Percentiles rank a stretch among this genome's conserved stretches.
Evolutionary conservation across 2,329 filamentous ascomycete species (phyloP).

Genomic region (Ceratocystis destructans): DNA sequence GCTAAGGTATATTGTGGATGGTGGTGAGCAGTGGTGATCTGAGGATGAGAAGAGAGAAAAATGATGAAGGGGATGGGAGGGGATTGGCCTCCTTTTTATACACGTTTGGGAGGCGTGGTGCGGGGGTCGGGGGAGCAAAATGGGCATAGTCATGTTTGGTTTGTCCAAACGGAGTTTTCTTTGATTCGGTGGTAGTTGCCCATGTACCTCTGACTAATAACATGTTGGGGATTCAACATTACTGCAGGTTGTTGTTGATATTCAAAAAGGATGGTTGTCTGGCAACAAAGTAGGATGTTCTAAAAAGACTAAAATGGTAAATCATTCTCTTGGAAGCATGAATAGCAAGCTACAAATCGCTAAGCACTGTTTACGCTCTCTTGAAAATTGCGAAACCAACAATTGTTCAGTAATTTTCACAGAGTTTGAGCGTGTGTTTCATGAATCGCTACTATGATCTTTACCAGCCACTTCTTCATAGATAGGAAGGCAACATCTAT

Average conservation of each 20-base stretch:
- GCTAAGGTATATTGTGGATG: neutral
- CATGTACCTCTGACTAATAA: neutral
- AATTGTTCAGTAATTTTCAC: too few relatives aligned
- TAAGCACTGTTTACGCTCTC: neutral
- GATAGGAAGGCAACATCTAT: too few relatives aligned
- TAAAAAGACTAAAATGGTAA: neutral
- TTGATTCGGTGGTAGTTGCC: neutral
- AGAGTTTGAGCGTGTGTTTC: neutral
- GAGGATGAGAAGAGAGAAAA: neutral
- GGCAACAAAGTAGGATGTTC: neutral
- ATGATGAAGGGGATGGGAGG: neutral
- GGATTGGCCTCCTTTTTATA: neutral
- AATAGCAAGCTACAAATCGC: neutral
- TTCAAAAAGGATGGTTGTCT: neutral
- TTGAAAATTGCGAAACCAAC: too few relatives aligned
- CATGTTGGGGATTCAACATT: neutral
- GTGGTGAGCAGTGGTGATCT: neutral
- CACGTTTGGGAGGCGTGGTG: neutral
- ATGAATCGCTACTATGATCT: neutral
- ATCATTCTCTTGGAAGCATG: neutral
- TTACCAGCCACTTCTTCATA: too few relatives aligned
- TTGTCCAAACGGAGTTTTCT: neutral
- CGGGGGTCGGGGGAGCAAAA: neutral
- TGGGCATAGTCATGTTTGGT: too few relatives aligned
- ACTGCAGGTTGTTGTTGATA: neutral